These are phyloP conservation scores for Pinus tabuliformis DNA, from an alignment of 75 land plant species.

Conservation along the genomic window DNA sequence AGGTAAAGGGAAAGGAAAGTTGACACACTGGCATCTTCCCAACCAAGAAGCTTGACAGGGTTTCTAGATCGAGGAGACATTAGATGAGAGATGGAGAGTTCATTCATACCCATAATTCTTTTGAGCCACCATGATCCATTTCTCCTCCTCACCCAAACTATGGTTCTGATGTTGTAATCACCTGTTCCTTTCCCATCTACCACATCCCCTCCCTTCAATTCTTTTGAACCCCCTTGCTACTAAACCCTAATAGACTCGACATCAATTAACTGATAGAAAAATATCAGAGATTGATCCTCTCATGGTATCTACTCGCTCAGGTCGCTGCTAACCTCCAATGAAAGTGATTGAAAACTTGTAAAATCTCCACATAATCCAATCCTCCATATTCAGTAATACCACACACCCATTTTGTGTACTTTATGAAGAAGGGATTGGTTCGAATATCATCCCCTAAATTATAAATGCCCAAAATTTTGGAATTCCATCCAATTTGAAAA, in stretches of 20 bases:
- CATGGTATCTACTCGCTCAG: no score
- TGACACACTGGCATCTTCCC: slow-evolving; percentile 91
- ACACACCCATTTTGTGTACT: background rate
- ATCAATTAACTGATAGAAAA: background rate
- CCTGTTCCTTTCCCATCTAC: slow-evolving; percentile 12
- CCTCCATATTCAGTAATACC: background rate
- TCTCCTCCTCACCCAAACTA: slow-evolving; percentile 89
- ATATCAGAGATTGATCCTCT: background rate
- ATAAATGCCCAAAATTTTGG: background rate
- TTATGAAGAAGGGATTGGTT: background rate
- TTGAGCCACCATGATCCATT: slow-evolving; percentile 99
- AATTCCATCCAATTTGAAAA: slow-evolving; percentile 2
- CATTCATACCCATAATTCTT: slow-evolving; percentile 62
- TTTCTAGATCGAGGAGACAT: slow-evolving; percentile 88
- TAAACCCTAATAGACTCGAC: no score
- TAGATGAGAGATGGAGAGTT: slow-evolving; percentile 58
- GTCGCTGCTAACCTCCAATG: background rate
- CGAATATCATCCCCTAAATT: background rate
- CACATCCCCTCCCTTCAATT: slow-evolving; percentile 10
- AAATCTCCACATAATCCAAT: slow-evolving; percentile 6
- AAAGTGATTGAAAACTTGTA: slow-evolving; percentile 6
- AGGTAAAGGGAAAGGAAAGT: slow-evolving; percentile 12
- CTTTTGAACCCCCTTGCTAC: no score
- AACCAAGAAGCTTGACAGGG: slow-evolving; percentile 92
- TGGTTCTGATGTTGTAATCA: slow-evolving; percentile 58